Evolutionary conservation across 371 early-diverging fungal species (phyloP).

Genomic region (Mortierella sp.): DNA sequence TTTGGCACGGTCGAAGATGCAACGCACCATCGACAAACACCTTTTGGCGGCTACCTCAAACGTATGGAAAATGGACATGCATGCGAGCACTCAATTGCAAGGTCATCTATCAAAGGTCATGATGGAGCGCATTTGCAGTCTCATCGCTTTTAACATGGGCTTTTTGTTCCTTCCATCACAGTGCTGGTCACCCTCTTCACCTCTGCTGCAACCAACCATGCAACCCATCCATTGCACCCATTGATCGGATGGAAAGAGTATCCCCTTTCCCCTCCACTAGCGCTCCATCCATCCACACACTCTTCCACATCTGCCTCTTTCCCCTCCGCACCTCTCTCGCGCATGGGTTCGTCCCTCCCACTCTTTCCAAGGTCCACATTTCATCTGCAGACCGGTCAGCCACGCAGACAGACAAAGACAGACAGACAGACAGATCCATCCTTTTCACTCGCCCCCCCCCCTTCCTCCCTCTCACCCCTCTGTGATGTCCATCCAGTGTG

Average conservation of each 20-base stretch:
- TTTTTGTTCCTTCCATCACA: constrained; percentile 2
- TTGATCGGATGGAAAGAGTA: not conserved
- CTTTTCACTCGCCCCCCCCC: not conserved
- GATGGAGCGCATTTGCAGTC: too few species aligned
- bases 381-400: too few species aligned
- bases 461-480: not conserved
- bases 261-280: not conserved
- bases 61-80: not conserved
- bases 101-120: too few species aligned
- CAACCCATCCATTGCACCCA: too few species aligned
- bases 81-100: too few species aligned
- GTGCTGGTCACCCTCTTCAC: not conserved
- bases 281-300: not conserved
- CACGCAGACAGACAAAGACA: too few species aligned
- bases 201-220: not conserved
- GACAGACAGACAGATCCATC: not conserved
- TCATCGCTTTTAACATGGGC: constrained; percentile 22
- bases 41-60: not conserved
- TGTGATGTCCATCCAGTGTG: not conserved
- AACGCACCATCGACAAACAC: too few species aligned
- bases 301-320: too few species aligned
- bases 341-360: too few species aligned
- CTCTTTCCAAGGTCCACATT: too few species aligned
- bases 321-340: too few species aligned
- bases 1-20: too few species aligned